Evolutionary conservation across 139 green algal species (phyloP), one percentile per base, ranked within the genome.

Genomic region (Chlorella sp.): DNA sequence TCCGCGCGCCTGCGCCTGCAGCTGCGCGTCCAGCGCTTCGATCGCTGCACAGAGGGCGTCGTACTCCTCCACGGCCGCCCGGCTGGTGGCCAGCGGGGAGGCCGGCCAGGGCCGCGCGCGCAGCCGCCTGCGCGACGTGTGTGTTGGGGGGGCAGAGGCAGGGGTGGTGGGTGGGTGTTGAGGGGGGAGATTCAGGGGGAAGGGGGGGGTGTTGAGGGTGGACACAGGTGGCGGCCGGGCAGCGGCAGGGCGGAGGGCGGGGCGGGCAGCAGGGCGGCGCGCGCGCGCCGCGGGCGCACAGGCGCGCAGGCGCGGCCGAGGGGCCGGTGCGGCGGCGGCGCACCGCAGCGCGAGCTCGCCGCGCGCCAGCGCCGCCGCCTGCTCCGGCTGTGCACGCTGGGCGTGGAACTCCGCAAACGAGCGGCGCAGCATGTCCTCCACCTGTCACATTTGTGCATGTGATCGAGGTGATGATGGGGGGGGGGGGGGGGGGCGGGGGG

Each of bases 361-460:
- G 29, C 60, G 43, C 56, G 74, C 79, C 69, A 98, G 79, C 55
- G 82, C 80, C 27, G 81, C 69, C 56, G 83, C 71, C 25, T 68
- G 76, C 76, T 93, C 82, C 0, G 93, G 94, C 46, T 89, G 80
- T 5, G 82, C 69, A 9, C 84, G 77, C 86, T 97, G 94, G 7
- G 94, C 90, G 35, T 94, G 88, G 79, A 97, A 97, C 89, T 99
- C 95, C 1, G 92, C 92, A 87, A 99, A 99, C 42, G 79, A 92
- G 43, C 93, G 84, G 82, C 92, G 92, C 58, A 98, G 71, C 95
- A 99, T 98, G 86, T 98, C 95, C 82, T 99, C 95, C 65, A 98
- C 91, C 86, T 93, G 87, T 21, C 40, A 5, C 31, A 83, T 99
- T 99, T 40, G 88, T 80, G 29, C 88, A 70, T 36, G 63, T 79